Evolutionary conservation across 192 early-diverging fungal species (phyloP), one percentile per base, ranked within the genome.

Genomic region (Geosiphon pyriformis): DNA sequence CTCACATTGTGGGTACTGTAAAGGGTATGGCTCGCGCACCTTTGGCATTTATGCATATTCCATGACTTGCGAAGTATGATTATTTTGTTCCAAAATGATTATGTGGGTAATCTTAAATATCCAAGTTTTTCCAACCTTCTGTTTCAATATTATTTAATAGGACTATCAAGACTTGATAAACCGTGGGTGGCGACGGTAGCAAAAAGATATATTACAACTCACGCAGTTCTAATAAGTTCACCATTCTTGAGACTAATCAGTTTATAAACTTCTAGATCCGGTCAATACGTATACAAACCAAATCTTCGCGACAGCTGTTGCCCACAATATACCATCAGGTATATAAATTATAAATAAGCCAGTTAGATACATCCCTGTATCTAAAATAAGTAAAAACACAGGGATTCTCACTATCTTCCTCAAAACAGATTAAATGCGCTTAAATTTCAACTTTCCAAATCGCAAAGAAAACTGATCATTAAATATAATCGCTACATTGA

Each of bases 201-300:
- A 58, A 4, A 26, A 15, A 29, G n/a, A 55, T 22, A 8, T 42
- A 42, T 10, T 29, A 22, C 10, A 8, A 11, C 53, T 6, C 4
- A 8, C 6, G 22, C 53, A 55, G 10, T 55, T 22, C 7, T 29
- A 55, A 11, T 8, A 29, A 11, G 4, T 55, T 10, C 6, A 8
- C 6, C 53, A n/a, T 55, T 26, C 10, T 55, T 29, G n/a, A 26
- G n/a, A n/a, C n/a, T n/a, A n/a, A 17, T n/a, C 20, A 30, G 27
- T 22, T 18, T 27, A 20, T 34, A 47, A 35, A 26, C 15, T 1
- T 27, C 26, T 55, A 84, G 82, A 47, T 84, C 82, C 42, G 89
- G 88, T 1, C 50, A 80, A 18, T 92, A 92, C 59, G 53, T 86
- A 6, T 93, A 93, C 80, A 91, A 88, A 59, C 90, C 90, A 0